These are phyloP conservation scores for Pulveroboletus ravenelii DNA, from an alignment of 768 basidiomycete species.

Conservation along the genomic window DNA sequence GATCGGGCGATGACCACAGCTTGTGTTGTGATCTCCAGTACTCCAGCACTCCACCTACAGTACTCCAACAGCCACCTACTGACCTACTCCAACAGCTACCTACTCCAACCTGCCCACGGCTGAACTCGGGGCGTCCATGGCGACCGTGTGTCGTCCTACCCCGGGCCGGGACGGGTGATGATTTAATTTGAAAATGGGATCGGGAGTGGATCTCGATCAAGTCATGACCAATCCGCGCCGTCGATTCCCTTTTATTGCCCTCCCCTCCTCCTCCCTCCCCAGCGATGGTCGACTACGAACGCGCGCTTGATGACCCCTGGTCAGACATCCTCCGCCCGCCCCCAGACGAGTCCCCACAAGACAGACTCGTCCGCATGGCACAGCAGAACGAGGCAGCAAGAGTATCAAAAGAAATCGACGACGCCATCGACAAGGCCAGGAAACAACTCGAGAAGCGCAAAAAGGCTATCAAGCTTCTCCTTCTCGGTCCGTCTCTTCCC, in stretches of 20 bases:
- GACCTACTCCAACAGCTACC: too few relatives aligned
- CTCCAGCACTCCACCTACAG: too few relatives aligned
- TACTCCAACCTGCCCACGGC: too few relatives aligned
- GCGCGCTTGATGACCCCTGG: conserved; percentile 15
- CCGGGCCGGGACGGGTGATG: too few relatives aligned
- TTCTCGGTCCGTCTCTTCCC: conserved; percentile 17
- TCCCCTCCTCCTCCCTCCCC: too few relatives aligned
- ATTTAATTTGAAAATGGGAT: background rate
- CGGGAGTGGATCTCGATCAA: background rate
- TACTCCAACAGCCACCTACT: too few relatives aligned
- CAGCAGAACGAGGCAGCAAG: conserved; percentile 22
- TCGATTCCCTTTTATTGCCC: background rate
- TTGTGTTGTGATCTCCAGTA: too few relatives aligned
- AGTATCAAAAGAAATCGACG: conserved; percentile 27
- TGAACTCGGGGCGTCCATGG: too few relatives aligned
- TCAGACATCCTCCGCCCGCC: conserved; percentile 22
- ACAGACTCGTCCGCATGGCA: conserved; percentile 7
- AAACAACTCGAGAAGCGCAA: conserved; percentile 24
- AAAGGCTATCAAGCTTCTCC: conserved; percentile 25
- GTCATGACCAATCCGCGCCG: background rate
- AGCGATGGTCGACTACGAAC: conserved; percentile 1
- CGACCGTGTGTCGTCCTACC: too few relatives aligned
- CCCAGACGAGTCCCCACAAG: conserved; percentile 1
- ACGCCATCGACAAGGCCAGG: conserved; percentile 23
- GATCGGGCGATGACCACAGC: too few relatives aligned